phyloP scores from a whole-genome alignment of 495 filamentous ascomycete genomes.

The Neurospora sp. region DNA sequence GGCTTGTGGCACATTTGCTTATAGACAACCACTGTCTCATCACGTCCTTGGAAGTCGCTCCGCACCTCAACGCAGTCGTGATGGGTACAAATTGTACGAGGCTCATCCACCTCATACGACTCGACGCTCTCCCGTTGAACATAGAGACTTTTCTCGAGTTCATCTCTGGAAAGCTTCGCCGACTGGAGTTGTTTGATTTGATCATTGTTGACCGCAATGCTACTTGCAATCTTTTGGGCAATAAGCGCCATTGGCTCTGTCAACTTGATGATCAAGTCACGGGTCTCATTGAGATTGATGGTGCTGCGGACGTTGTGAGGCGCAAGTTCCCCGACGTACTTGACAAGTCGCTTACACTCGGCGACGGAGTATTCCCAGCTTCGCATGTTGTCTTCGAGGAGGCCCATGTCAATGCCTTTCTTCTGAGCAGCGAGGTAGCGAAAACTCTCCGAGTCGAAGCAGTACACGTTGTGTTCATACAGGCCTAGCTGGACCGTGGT shows the following conservation, averaged over 20 bases:
- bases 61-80: no score
- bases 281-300: conserved; percentile 28
- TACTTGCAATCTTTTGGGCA: conserved; percentile 22
- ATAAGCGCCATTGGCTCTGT: conserved; percentile 31
- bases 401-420: conserved; percentile 17
- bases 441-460: conserved; percentile 39
- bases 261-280: conserved; percentile 23
- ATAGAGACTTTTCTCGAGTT: no score
- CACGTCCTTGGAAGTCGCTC: no score
- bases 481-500: conserved; percentile 16
- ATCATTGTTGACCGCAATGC: conserved; percentile 8
- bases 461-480: conserved; percentile 21
- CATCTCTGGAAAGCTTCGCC: no score
- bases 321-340: conserved; percentile 12
- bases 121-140: no score
- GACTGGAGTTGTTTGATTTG: no score
- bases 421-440: conserved; percentile 33
- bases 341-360: conserved; percentile 22
- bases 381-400: conserved; percentile 22
- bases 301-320: conserved; percentile 31
- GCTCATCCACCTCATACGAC: no score
- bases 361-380: conserved; percentile 29
- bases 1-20: no score
- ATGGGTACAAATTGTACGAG: no score
- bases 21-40: no score